A percentile compares a stretch with the other conserved stretches of the same genome.
Evolutionary conservation across 2,329 filamentous ascomycete species (phyloP).

Genomic region (Claviceps quebecensis): DNA sequence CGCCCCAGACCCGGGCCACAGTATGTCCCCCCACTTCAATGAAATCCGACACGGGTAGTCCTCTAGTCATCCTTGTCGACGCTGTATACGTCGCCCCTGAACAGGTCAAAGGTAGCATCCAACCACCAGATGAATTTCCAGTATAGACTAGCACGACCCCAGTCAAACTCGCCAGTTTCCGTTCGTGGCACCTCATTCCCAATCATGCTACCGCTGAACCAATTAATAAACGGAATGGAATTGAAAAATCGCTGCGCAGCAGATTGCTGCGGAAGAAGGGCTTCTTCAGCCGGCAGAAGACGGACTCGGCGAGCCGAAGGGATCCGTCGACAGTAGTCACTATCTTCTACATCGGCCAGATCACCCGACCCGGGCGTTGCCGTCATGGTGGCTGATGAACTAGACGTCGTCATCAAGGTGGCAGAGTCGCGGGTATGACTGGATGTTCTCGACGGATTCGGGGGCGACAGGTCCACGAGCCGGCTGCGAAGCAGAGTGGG

Average conservation of each 20-base stretch:
- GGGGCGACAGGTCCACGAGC: constrained; percentile 26
- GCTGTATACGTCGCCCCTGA: constrained; percentile 42
- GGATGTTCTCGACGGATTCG: constrained; percentile 31
- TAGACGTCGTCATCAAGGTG: constrained; percentile 31
- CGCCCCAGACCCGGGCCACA: background rate
- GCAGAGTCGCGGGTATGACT: constrained; percentile 44
- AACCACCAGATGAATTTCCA: constrained; percentile 54
- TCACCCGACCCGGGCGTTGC: constrained; percentile 18
- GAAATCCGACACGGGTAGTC: background rate
- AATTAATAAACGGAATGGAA: constrained; percentile 54
- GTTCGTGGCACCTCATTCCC: constrained; percentile 60
- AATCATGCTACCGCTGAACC: constrained; percentile 61
- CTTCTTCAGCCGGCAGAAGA: constrained; percentile 55
- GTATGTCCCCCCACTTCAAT: background rate
- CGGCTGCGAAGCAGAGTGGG: constrained; percentile 23
- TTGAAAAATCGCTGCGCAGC: constrained; percentile 48
- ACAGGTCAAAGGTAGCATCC: constrained; percentile 43
- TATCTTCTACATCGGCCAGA: constrained; percentile 18
- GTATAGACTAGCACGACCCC: constrained; percentile 50
- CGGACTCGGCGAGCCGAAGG: constrained; percentile 51
- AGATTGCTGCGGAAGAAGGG: constrained; percentile 54
- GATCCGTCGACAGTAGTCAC: constrained; percentile 45
- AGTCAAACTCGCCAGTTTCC: constrained; percentile 66
- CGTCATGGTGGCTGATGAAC: constrained; percentile 30
- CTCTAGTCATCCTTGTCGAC: constrained; percentile 43